Evolutionary conservation across 331 rosid genomes (phyloP), one percentile per base, ranked within the genome.

Genomic region (Rosa hybrid): DNA sequence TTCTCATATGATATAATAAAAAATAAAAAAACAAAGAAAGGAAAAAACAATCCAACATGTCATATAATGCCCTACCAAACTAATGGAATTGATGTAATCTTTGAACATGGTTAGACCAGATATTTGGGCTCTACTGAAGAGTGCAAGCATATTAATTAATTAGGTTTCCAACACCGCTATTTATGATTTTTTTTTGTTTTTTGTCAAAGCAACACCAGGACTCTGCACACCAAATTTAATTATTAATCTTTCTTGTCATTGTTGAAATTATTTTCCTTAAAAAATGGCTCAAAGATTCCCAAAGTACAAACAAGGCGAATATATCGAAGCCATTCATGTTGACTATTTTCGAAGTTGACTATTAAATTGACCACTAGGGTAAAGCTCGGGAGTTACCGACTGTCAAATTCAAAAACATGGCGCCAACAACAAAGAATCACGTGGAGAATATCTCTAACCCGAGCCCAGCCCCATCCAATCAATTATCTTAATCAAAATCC

Each of bases 381-480:
- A 7, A 57, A 57, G 12, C 12, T 48, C 4, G 12, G n/a, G 8
- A 42, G 6, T 27, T 63, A 25, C 18, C 39, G 12, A 3, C 70
- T 0, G 70, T 64, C 1, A 64, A 64, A 30, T 12, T 30, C 41
- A 13, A 64, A 34, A 0, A 64, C 45, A 64, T 34, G 45, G 21
- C 23, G 71, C 46, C 71, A 65, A 34, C 18, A 16, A 6, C 1
- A 34, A 65, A 65, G 20, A 0, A 34, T 65, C 46, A 65, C 71
- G 71, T 65, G 71, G 71, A 46, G 46, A 65, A 64, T 30, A 30
- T 8, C 23, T 67, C 46, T 3, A 14, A 16, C 6, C 49, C 1
- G 72, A 38, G 25, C 72, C 72, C 49, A 67, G n/a, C 49, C 25
- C 7, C 72, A 38, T 38, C 9, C 72, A 17, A 67, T 67, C 72